phyloP scores from a whole-genome alignment of 352 stramenopile species.

The Peronosclerospora sorghi region DNA sequence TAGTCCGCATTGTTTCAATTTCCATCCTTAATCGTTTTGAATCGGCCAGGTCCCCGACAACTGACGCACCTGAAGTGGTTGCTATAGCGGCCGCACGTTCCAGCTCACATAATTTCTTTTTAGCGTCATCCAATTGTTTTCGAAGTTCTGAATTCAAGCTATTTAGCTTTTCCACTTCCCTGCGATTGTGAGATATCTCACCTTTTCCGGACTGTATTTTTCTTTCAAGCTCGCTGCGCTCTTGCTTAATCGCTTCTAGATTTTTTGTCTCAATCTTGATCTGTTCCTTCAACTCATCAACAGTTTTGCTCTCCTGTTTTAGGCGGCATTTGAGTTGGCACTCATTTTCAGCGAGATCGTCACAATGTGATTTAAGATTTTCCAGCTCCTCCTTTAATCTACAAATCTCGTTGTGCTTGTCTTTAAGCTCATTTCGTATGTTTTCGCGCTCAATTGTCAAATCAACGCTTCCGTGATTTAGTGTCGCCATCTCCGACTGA shows the following conservation, averaged over 20 bases:
- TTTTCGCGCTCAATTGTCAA: conserved; percentile 30
- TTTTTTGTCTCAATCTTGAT: conserved; percentile 32
- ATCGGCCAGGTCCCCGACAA: conserved; percentile 11
- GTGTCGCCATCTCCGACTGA: conserved; percentile 34
- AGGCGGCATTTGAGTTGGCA: conserved; percentile 25
- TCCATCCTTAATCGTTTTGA: conserved; percentile 34
- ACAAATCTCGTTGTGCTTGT: conserved; percentile 24
- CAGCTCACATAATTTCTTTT: conserved; percentile 31
- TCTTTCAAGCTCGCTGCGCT: conserved; percentile 25
- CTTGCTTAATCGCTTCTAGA: conserved; percentile 26
- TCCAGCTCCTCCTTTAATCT: conserved; percentile 28
- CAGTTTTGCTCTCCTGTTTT: conserved; percentile 31
- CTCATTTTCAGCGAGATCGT: conserved; percentile 45
- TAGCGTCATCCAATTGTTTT: conserved; percentile 38
- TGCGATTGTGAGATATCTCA: conserved; percentile 42
- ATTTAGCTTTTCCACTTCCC: conserved; percentile 41
- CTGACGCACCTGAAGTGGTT: conserved; percentile 20
- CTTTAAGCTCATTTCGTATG: conserved; percentile 22
- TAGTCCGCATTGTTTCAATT: conserved; percentile 42
- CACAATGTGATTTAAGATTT: conserved; percentile 32
- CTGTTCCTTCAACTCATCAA: conserved; percentile 31
- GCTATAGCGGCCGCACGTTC: conserved; percentile 31
- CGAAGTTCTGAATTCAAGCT: conserved; percentile 38
- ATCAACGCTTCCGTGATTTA: conserved; percentile 40
- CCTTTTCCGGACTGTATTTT: conserved; percentile 36